Conservation (phyloP, 202 grass and related monocot genomes). For the Miscanthus sacchariflorus region DNA sequence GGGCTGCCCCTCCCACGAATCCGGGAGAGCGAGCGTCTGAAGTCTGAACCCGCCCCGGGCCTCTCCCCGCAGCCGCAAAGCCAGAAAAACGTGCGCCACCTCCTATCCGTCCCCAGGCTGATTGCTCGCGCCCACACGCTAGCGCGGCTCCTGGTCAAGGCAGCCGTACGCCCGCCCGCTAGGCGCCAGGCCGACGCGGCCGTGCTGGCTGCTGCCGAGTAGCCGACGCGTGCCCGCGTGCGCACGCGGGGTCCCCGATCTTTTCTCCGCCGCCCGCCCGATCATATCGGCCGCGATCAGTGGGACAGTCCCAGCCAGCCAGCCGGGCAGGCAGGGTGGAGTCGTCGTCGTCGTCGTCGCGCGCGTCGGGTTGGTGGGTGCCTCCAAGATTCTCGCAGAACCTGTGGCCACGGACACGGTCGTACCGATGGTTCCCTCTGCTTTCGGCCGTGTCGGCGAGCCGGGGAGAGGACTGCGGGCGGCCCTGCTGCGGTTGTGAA, state of each 20-base stretch:
- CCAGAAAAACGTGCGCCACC: conserved; percentile 49
- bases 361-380: conserved; percentile 14
- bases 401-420: conserved; percentile 31
- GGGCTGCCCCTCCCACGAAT: not conserved
- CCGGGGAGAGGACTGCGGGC: not conserved
- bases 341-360: not conserved
- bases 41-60: conserved; percentile 34
- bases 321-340: not conserved
- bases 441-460: conserved; percentile 52
- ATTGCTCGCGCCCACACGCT: not conserved
- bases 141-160: not conserved
- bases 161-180: not conserved
- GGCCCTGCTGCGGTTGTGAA: not conserved
- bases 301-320: conserved; percentile 8
- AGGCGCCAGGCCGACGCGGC: not conserved
- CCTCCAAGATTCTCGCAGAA: conserved; percentile 39
- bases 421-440: not conserved
- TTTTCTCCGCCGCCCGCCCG: not conserved
- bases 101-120: no score
- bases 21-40: conserved; percentile 19
- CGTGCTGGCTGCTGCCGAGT: not conserved
- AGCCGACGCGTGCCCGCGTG: not conserved
- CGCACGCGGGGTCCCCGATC: not conserved
- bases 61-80: not conserved
- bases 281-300: not conserved